A percentile compares a stretch with the other conserved stretches of the same genome.
These are phyloP conservation scores for Syzygium grande DNA, from an alignment of 345 rosid genomes.

Conservation along the genomic window DNA sequence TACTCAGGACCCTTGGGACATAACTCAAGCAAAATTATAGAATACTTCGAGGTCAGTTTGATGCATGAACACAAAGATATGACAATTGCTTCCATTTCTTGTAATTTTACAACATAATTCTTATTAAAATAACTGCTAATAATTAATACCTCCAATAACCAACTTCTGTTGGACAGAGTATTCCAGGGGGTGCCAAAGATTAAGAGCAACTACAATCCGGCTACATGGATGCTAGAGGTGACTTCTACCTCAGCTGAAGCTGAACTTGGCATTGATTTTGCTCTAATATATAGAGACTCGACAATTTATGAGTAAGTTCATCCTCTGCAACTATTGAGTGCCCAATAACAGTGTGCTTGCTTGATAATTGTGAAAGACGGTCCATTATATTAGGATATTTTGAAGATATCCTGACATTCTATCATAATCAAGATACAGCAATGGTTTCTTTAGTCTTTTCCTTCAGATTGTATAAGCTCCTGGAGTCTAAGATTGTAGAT, in stretches of 20 bases:
- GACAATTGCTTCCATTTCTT: neutral
- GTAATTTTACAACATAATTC: neutral
- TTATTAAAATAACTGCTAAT: neutral
- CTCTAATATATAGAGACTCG: conserved; percentile 38
- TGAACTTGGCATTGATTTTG: conserved; percentile 58
- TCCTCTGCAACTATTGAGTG: neutral
- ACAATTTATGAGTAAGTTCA: conserved; percentile 41
- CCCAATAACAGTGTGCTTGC: neutral
- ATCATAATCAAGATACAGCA: neutral
- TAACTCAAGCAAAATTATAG: conserved; percentile 45
- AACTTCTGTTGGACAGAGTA: conserved; percentile 19
- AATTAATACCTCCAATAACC: neutral
- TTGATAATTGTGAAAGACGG: neutral
- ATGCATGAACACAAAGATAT: neutral
- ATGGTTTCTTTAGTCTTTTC: neutral
- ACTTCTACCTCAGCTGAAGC: conserved; percentile 51
- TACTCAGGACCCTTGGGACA: conserved; percentile 66
- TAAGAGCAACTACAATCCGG: conserved; percentile 61
- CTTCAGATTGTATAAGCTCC: neutral
- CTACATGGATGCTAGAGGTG: conserved; percentile 78
- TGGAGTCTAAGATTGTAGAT: neutral
- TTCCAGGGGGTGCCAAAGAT: conserved; percentile 58
- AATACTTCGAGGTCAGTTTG: conserved; percentile 60
- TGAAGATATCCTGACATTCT: neutral
- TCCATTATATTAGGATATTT: neutral